phyloP scores from a whole-genome alignment of 108 stramenopile genomes.

The Cyclotella distinguenda region DNA sequence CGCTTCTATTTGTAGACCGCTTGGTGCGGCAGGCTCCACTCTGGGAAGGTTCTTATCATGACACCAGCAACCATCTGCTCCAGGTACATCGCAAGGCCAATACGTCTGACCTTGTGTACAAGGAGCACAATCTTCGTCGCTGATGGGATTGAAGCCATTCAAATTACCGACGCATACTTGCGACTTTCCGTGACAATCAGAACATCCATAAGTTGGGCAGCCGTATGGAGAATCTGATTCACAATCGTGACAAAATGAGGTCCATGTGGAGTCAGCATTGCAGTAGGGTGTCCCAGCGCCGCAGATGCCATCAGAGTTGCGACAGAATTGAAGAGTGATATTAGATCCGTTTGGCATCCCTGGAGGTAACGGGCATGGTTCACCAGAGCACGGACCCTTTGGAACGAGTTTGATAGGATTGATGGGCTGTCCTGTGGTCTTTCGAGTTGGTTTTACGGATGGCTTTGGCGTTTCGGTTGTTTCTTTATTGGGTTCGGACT shows the following conservation, averaged over 20 bases:
- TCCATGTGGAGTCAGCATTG: constrained; percentile 36
- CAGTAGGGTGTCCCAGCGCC: constrained; percentile 25
- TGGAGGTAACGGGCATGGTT: constrained; percentile 25
- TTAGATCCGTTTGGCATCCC: constrained; percentile 7
- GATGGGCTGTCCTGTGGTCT: not conserved
- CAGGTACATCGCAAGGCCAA: constrained; percentile 26
- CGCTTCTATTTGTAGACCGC: constrained; percentile 17
- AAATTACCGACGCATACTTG: constrained; percentile 31
- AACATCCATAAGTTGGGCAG: constrained; percentile 28
- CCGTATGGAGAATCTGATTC: constrained; percentile 25
- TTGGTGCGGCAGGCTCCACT: constrained; percentile 27
- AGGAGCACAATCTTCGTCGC: constrained; percentile 23
- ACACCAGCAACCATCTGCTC: constrained; percentile 34
- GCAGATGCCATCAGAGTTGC: constrained; percentile 20
- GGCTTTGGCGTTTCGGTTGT: not conserved
- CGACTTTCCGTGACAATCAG: constrained; percentile 20
- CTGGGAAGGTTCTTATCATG: constrained; percentile 23
- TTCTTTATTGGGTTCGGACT: not conserved
- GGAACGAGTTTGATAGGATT: constrained; percentile 8
- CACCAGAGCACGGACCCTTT: constrained; percentile 20
- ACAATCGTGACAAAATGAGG: constrained; percentile 28
- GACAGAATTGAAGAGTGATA: constrained; percentile 24
- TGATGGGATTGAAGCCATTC: constrained; percentile 30
- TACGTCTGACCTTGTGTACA: constrained; percentile 21
- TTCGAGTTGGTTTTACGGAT: not conserved